Evolutionary conservation across 192 early-diverging fungal genomes (phyloP).

Genomic region (Mortierella antarctica): DNA sequence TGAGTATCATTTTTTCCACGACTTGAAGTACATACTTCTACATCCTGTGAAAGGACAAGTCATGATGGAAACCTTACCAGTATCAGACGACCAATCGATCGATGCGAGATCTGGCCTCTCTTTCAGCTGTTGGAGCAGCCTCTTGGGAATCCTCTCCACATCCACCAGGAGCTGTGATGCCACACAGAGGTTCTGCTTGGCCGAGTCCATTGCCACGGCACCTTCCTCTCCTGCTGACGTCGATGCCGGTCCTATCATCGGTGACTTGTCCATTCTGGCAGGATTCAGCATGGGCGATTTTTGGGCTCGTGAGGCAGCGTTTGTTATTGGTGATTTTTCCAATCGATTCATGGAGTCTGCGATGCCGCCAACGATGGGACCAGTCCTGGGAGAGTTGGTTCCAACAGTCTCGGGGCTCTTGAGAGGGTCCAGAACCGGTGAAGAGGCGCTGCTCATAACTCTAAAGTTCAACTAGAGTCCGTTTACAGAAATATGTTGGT

Average conservation of each 20-base stretch:
- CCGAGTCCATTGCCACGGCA: neutral
- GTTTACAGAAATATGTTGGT: neutral
- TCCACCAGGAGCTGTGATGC: slow-evolving; percentile 31
- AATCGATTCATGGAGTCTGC: neutral
- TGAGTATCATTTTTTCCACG: neutral
- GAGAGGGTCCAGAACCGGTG: slow-evolving; percentile 22
- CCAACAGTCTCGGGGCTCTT: slow-evolving; percentile 19
- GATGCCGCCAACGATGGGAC: neutral
- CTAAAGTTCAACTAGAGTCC: slow-evolving; percentile 1
- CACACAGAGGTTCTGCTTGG: neutral
- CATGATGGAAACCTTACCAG: slow-evolving; percentile 7
- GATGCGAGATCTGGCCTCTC: slow-evolving; percentile 25
- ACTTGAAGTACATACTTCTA: too few species aligned
- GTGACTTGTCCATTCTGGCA: slow-evolving; percentile 11
- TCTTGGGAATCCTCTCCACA: slow-evolving; percentile 40
- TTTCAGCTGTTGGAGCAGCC: slow-evolving; percentile 30
- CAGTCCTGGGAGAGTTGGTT: slow-evolving; percentile 25
- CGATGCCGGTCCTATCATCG: neutral
- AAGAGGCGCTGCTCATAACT: slow-evolving; percentile 25
- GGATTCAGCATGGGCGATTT: slow-evolving; percentile 30
- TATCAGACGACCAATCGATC: slow-evolving; percentile 35
- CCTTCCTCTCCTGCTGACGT: slow-evolving; percentile 9
- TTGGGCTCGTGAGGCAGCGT: slow-evolving; percentile 2
- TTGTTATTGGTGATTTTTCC: slow-evolving; percentile 13
- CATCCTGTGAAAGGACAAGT: neutral